Conservation (phyloP, 2,329 filamentous ascomycete genomes). For the Teratosphaeria viscida region DNA sequence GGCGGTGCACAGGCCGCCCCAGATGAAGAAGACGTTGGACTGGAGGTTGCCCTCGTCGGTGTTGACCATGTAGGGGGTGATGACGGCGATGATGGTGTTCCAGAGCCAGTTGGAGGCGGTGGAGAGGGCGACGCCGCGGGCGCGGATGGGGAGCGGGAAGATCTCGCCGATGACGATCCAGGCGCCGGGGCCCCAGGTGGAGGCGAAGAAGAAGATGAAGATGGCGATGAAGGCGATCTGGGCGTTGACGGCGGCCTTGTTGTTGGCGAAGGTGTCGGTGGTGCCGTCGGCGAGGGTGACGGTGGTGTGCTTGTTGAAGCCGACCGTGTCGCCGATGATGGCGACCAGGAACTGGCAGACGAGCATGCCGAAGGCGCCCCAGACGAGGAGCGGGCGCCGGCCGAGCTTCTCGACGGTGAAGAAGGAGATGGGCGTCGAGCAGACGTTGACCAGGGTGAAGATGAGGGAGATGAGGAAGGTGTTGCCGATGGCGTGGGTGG, state of each 20-base stretch:
- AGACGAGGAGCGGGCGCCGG: conserved; percentile 68
- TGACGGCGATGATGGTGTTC: conserved; percentile 31
- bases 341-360: conserved; percentile 80
- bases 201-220: conserved; percentile 88
- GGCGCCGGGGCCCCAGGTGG: conserved; percentile 71
- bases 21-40: conserved; percentile 34
- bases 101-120: conserved; percentile 88
- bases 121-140: conserved; percentile 75
- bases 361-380: conserved; percentile 71
- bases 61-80: conserved; percentile 57
- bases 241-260: conserved; percentile 39
- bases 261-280: conserved; percentile 31
- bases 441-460: conserved; percentile 80
- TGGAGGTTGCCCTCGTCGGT: conserved; percentile 42
- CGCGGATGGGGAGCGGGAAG: conserved; percentile 80
- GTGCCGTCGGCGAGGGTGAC: conserved; percentile 24
- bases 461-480: conserved; percentile 75
- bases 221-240: conserved; percentile 84
- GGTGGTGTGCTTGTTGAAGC: conserved; percentile 23
- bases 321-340: conserved; percentile 45
- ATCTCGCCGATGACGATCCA: conserved; percentile 76
- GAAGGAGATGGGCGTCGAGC: conserved; percentile 78
- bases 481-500: conserved; percentile 62
- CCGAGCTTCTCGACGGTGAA: conserved; percentile 74
- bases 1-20: conserved; percentile 28